A percentile compares a stretch with the other conserved stretches of the same genome.
Conservation (phyloP, 2,329 filamentous ascomycete species). For the Nemania sp. region DNA sequence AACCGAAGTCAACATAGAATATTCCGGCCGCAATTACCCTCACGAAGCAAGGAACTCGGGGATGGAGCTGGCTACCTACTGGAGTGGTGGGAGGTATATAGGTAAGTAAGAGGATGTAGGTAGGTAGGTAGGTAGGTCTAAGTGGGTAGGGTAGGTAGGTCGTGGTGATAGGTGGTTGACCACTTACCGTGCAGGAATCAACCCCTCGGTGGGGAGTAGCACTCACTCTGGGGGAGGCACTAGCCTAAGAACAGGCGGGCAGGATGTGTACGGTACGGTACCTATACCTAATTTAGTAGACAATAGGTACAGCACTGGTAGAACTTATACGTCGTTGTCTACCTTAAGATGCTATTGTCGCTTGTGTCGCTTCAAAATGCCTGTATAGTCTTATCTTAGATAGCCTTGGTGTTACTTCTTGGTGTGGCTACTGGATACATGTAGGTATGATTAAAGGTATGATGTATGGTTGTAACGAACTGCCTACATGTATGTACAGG, state of each 20-base stretch:
- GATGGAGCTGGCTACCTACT: constrained; percentile 1
- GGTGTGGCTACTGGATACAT: background rate
- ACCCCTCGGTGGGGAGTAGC: constrained; percentile 29
- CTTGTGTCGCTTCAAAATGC: no score
- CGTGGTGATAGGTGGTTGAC: constrained; percentile 4
- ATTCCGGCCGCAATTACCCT: background rate
- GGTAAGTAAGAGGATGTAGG: background rate
- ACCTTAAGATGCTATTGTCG: no score
- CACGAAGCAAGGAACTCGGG: background rate
- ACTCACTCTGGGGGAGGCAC: background rate
- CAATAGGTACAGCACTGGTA: no score
- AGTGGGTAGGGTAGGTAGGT: background rate
- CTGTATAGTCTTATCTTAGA: no score
- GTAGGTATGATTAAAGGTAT: background rate
- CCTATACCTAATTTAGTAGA: no score
- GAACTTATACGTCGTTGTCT: no score
- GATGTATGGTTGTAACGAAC: background rate
- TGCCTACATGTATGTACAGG: background rate
- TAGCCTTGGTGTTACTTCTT: background rate
- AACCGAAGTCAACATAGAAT: constrained; percentile 8
- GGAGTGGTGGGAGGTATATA: constrained; percentile 20
- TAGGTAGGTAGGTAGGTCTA: background rate
- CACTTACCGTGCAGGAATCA: constrained; percentile 9
- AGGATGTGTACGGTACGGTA: background rate
- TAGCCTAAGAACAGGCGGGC: background rate